Percentiles rank a stretch among this genome's conserved stretches.
Evolutionary conservation across 2,329 filamentous ascomycete species (phyloP).

Genomic region (Pestalotiopsis fici): DNA sequence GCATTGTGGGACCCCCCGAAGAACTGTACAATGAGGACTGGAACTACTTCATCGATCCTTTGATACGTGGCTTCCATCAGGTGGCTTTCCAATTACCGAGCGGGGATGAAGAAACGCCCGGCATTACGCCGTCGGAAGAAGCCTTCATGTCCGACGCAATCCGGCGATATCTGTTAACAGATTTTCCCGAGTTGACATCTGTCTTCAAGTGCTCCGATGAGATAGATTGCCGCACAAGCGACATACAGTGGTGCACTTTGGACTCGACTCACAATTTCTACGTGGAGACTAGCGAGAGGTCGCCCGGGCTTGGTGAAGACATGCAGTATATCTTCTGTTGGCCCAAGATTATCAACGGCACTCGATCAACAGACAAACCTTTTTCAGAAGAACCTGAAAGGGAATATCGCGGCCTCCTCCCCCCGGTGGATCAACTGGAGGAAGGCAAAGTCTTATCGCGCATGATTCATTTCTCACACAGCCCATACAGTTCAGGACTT

Average conservation of each 20-base stretch:
- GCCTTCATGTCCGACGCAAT: slow-evolving; percentile 8
- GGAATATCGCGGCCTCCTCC: neutral
- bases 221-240: neutral
- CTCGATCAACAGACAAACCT: neutral
- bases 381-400: slow-evolving; percentile 5
- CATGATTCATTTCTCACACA: slow-evolving; percentile 17
- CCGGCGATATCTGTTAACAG: neutral
- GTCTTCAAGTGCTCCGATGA: slow-evolving; percentile 16
- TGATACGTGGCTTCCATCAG: neutral
- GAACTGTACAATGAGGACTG: neutral
- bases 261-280: slow-evolving; percentile 20
- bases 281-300: slow-evolving; percentile 17
- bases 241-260: slow-evolving; percentile 25
- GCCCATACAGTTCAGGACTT: slow-evolving; percentile 3
- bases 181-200: slow-evolving; percentile 10
- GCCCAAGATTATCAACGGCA: slow-evolving; percentile 18
- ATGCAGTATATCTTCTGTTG: slow-evolving; percentile 27
- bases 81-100: neutral
- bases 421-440: neutral
- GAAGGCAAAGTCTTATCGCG: slow-evolving; percentile 12
- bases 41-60: neutral
- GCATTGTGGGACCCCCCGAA: slow-evolving; percentile 5
- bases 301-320: slow-evolving; percentile 18
- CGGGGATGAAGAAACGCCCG: neutral
- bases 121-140: neutral